Conservation (phyloP, 23 red algal species). For the Agarophyton chilense region DNA sequence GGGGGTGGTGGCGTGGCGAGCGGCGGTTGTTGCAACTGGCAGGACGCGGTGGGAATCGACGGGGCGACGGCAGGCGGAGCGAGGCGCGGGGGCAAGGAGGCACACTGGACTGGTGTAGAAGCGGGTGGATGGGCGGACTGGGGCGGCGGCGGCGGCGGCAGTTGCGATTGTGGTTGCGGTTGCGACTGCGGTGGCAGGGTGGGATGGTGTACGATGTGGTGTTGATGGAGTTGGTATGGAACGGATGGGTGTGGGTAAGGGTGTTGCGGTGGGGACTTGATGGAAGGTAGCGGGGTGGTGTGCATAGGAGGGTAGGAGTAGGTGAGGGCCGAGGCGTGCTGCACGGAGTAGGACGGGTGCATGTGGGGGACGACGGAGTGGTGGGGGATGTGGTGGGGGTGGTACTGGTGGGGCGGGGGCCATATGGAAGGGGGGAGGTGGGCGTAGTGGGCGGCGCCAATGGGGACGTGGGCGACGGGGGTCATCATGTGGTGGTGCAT, state of each 20-base stretch:
- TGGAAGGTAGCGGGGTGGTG: constrained; percentile 12
- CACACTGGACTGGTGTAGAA: background rate
- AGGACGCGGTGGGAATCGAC: background rate
- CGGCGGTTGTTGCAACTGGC: background rate
- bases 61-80: background rate
- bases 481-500: constrained; percentile 43
- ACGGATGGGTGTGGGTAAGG: background rate
- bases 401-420: constrained; percentile 24
- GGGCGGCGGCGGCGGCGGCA: background rate
- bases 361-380: constrained; percentile 26
- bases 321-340: background rate
- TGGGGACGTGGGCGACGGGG: constrained; percentile 61
- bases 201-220: background rate
- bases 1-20: background rate
- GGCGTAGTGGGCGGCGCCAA: constrained; percentile 65
- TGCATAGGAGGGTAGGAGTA: background rate
- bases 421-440: constrained; percentile 57
- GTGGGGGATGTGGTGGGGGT: background rate
- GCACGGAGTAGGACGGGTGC: constrained; percentile 5
- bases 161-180: too few relatives aligned
- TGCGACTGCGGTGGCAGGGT: too few relatives aligned
- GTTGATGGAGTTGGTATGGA: background rate
- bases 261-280: background rate
- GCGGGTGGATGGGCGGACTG: background rate
- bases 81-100: background rate